A percentile compares a stretch with the other conserved stretches of the same genome.
phyloP scores from a whole-genome alignment of 352 stramenopile genomes.

The Saprolegnia parasitica region DNA sequence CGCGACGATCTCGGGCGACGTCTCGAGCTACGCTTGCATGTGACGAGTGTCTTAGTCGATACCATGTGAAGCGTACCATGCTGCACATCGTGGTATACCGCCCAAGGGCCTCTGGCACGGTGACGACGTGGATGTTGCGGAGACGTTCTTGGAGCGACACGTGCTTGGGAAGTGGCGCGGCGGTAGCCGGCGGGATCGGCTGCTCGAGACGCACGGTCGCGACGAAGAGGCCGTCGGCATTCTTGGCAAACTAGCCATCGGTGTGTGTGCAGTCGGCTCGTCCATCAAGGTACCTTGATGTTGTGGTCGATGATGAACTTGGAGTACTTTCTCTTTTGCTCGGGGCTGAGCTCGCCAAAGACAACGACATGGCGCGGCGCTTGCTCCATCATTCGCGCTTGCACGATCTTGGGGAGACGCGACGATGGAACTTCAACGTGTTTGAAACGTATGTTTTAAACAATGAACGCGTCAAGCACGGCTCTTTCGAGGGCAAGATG shows the following conservation, averaged over 20 bases:
- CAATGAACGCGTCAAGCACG: too few species aligned
- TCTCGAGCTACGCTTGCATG: constrained; percentile 30
- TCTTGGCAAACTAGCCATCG: constrained; percentile 43
- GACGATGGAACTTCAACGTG: too few species aligned
- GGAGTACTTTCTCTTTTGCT: constrained; percentile 56
- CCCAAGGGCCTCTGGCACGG: constrained; percentile 12
- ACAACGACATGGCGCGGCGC: constrained; percentile 45
- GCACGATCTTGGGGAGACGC: too few species aligned
- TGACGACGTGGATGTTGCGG: constrained; percentile 19
- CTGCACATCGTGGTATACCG: constrained; percentile 38
- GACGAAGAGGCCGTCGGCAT: constrained; percentile 47
- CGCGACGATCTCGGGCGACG: constrained; percentile 43
- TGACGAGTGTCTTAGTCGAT: too few species aligned
- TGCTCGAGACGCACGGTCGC: constrained; percentile 48
- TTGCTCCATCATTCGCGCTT: not conserved
- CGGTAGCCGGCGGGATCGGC: not conserved
- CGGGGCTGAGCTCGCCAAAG: constrained; percentile 57
- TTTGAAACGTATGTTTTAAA: too few species aligned
- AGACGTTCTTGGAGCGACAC: constrained; percentile 5
- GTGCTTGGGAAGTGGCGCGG: not conserved
- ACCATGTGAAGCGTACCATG: too few species aligned
- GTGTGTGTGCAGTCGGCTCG: not conserved
- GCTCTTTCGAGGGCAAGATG: too few species aligned
- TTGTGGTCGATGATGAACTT: constrained; percentile 63
- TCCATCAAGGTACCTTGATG: constrained; percentile 37